These are phyloP conservation scores for Aspergillaceae sp. DNA, from an alignment of 2,329 filamentous ascomycete species.

Conservation along the genomic window DNA sequence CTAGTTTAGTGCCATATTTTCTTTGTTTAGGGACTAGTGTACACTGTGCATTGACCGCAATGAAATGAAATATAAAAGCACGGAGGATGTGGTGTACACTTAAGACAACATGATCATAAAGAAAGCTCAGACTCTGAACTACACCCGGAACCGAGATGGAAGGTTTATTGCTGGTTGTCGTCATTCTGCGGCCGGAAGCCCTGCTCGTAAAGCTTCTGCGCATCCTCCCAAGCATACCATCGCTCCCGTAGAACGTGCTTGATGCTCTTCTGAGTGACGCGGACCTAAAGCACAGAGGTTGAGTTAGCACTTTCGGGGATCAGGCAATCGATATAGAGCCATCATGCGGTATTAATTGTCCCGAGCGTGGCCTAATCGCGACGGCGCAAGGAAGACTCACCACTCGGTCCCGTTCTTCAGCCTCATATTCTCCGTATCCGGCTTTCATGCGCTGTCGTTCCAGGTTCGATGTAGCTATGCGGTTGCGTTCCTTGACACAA, in stretches of 20 bases:
- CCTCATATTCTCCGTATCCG: conserved; percentile 66
- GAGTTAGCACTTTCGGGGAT: background rate
- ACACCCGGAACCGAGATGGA: background rate
- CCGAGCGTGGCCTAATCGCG: background rate
- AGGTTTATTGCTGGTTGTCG: conserved; percentile 7
- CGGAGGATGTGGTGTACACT: no score
- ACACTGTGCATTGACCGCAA: no score
- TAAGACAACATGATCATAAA: background rate
- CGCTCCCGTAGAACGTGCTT: conserved; percentile 79
- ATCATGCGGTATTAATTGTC: background rate
- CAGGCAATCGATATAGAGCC: background rate
- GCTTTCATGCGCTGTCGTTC: conserved; percentile 61
- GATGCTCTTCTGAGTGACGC: conserved; percentile 69
- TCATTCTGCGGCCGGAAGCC: conserved; percentile 30
- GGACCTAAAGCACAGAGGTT: conserved; percentile 49
- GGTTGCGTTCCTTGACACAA: conserved; percentile 83
- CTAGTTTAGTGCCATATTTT: background rate
- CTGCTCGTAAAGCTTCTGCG: conserved; percentile 27
- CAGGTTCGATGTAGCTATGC: conserved; percentile 65
- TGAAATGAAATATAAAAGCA: no score
- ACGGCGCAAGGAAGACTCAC: conserved; percentile 44
- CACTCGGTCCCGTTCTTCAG: conserved; percentile 52
- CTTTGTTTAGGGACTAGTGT: background rate
- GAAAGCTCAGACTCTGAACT: background rate
- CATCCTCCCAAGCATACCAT: conserved; percentile 66